phyloP scores from a whole-genome alignment of 2,329 filamentous ascomycete species.

The Trichoderma cornu-damae region DNA sequence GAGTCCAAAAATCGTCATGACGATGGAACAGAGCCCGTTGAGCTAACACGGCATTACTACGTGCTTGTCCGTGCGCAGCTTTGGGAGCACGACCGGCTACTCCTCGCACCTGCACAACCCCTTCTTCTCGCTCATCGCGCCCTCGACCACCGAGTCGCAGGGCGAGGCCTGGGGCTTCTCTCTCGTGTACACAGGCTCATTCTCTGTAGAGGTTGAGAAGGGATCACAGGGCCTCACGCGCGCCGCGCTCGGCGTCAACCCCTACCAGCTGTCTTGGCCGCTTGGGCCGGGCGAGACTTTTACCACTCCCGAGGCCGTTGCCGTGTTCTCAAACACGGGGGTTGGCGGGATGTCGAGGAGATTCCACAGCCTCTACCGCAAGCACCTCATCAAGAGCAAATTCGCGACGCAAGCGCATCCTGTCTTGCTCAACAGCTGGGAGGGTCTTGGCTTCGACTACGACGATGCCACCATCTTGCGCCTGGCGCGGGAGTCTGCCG shows the following conservation, averaged over 20 bases:
- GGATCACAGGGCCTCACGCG: conserved; percentile 58
- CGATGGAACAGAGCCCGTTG: too few species aligned
- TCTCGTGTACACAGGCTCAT: conserved; percentile 60
- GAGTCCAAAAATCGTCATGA: background rate
- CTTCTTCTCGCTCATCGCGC: conserved; percentile 53
- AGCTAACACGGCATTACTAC: background rate
- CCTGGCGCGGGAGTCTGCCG: conserved; percentile 52
- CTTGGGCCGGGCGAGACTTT: conserved; percentile 53
- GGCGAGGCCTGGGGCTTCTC: conserved; percentile 62
- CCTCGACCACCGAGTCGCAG: conserved; percentile 53
- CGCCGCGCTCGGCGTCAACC: conserved; percentile 56
- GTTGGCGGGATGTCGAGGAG: conserved; percentile 58
- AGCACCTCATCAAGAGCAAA: conserved; percentile 55
- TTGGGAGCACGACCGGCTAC: conserved; percentile 57
- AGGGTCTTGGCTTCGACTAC: conserved; percentile 55
- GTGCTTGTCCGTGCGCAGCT: conserved; percentile 44
- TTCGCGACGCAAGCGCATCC: conserved; percentile 49
- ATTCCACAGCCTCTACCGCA: conserved; percentile 57
- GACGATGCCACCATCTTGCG: conserved; percentile 52
- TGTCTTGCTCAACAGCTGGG: conserved; percentile 60
- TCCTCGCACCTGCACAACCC: conserved; percentile 61
- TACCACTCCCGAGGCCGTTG: conserved; percentile 57
- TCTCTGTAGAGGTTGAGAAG: conserved; percentile 56
- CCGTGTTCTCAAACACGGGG: conserved; percentile 54
- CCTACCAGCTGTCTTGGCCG: conserved; percentile 54